These are phyloP conservation scores for Calonectria naviculata DNA, from an alignment of 2,329 filamentous ascomycete genomes.

Conservation along the genomic window DNA sequence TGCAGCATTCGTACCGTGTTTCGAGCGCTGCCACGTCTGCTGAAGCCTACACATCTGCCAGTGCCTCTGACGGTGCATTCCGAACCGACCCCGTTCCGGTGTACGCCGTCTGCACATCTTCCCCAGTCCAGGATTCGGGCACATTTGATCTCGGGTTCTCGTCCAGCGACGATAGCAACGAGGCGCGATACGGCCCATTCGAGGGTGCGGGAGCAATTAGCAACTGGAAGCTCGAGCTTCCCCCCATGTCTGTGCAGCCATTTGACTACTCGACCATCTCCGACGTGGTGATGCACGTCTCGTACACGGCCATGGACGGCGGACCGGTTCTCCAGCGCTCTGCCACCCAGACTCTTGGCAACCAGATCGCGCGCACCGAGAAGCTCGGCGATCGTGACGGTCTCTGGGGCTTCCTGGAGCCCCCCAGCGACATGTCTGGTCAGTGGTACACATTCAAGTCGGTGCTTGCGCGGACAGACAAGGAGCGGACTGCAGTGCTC, in stretches of 20 bases:
- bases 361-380: background rate
- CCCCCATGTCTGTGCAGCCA: background rate
- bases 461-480: background rate
- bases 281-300: slow-evolving; percentile 15
- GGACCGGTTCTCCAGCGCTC: background rate
- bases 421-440: background rate
- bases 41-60: background rate
- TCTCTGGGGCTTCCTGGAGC: background rate
- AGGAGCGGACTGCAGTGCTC: background rate
- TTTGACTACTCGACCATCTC: slow-evolving; percentile 16
- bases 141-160: slow-evolving; percentile 12
- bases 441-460: background rate
- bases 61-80: background rate
- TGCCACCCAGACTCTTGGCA: no score
- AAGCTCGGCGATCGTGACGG: background rate
- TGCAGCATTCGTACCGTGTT: background rate
- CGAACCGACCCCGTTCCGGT: background rate
- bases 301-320: slow-evolving; percentile 13
- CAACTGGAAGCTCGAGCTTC: slow-evolving; percentile 17
- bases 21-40: background rate
- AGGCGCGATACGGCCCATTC: slow-evolving; percentile 5
- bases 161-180: background rate
- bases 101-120: background rate
- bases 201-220: slow-evolving; percentile 17
- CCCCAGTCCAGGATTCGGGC: background rate